A percentile compares a stretch with the other conserved stretches of the same genome.
These are phyloP conservation scores for Pseudonectria foliicola DNA, from an alignment of 2,329 filamentous ascomycete genomes.

Conservation along the genomic window DNA sequence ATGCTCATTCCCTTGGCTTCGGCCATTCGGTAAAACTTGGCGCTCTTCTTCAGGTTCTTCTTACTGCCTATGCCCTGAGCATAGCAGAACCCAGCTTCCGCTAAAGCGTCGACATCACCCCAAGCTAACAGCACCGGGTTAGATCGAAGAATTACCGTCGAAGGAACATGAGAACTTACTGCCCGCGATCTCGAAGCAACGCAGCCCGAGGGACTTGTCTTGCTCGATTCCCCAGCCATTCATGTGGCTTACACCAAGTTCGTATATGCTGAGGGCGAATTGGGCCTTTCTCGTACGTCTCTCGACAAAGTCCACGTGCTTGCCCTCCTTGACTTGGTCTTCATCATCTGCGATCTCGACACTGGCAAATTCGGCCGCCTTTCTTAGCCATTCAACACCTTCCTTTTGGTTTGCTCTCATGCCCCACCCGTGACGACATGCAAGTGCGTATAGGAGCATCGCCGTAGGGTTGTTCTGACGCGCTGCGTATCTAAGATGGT, in stretches of 20 bases:
- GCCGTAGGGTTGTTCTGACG: slow-evolving; percentile 80
- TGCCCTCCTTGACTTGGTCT: slow-evolving; percentile 54
- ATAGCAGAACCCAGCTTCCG: slow-evolving; percentile 94
- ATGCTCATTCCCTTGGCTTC: slow-evolving; percentile 93
- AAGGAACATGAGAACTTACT: slow-evolving; percentile 39
- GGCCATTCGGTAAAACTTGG: slow-evolving; percentile 81
- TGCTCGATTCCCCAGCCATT: slow-evolving; percentile 97
- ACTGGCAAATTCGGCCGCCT: slow-evolving; percentile 78
- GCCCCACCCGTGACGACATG: slow-evolving; percentile 94
- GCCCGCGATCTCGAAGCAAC: slow-evolving; percentile 94
- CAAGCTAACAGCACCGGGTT: slow-evolving; percentile 47
- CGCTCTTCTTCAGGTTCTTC: slow-evolving; percentile 92
- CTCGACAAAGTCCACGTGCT: slow-evolving; percentile 58
- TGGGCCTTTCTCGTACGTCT: slow-evolving; percentile 82
- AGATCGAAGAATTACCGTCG: slow-evolving; percentile 16
- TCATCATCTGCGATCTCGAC: slow-evolving; percentile 80
- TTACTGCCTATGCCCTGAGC: slow-evolving; percentile 88
- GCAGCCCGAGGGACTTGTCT: slow-evolving; percentile 77
- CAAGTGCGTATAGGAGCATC: slow-evolving; percentile 93
- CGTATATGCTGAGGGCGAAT: slow-evolving; percentile 92
- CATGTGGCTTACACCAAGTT: slow-evolving; percentile 93
- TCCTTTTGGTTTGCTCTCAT: slow-evolving; percentile 89
- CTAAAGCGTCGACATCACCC: slow-evolving; percentile 91
- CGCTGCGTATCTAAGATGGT: slow-evolving; percentile 86
- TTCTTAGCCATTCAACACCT: slow-evolving; percentile 85